Evolutionary conservation across 306 rosid genomes (phyloP), one percentile per base, ranked within the genome.

Genomic region (Dryas alaskensis): DNA sequence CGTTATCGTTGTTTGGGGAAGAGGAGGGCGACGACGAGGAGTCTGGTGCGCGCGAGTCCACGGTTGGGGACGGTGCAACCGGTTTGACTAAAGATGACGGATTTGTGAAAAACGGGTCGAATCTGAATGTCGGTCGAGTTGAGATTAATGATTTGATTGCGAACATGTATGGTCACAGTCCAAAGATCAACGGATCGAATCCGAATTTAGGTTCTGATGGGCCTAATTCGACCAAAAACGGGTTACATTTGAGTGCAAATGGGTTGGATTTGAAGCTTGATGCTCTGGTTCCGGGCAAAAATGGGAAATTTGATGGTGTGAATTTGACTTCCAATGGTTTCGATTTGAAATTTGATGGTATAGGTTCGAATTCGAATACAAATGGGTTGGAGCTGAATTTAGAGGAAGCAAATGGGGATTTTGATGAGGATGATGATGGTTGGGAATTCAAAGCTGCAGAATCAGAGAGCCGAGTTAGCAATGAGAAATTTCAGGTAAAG

Each of bases 371-470:
- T 17, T 65, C 42, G 11, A 65, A 19, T 40, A 12, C 62, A 14
- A 65, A 16, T 65, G 54, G 16, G 51, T n/a, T 64, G 67, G 61
- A 69, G 82, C 79, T 73, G 68, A 27, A 69, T 67, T 66, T 53
- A 45, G 86, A 55, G 65, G 76, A 76, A 25, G 83, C 51, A 12
- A 72, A 45, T 53, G 85, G 73, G n/a, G 81, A 80, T 65, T 40
- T 63, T 70, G 81, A 76, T 49, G 89, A 78, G 0, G 76, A 73
- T 12, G 81, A 88, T 10, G 97, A 80, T 80, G 97, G 98, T 43
- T 94, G 98, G 98, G 98, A 94, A 78, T 94, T 94, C 82, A 92
- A 89, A 83, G 83, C 84, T 58, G 98, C 98, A 3, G 89, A 87
- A 76, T 49, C 85, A 51, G 87, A 79, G 67, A 69, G 72, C 48